These are phyloP conservation scores for Solanum hybrid DNA, from an alignment of 305 asterid species.

Conservation along the genomic window DNA sequence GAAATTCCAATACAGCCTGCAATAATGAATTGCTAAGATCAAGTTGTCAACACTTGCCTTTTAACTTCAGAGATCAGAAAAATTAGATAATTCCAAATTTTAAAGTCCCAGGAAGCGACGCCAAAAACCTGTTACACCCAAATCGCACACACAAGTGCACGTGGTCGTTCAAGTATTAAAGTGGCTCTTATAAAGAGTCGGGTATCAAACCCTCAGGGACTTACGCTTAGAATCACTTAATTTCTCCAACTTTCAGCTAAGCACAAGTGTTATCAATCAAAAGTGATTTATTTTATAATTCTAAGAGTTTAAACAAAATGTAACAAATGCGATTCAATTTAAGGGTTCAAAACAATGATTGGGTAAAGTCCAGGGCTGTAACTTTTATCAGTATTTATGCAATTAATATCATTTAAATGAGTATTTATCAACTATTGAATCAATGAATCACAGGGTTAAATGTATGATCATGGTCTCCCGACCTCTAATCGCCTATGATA, in stretches of 20 bases:
- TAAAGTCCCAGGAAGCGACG: not conserved
- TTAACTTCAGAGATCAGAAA: not conserved
- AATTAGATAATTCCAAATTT: not conserved
- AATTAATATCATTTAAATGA: not conserved
- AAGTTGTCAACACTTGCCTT: not conserved
- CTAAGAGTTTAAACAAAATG: not conserved
- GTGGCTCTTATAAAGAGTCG: not conserved
- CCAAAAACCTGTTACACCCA: not conserved
- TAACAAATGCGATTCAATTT: not conserved
- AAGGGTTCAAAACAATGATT: not conserved
- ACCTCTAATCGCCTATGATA: not conserved
- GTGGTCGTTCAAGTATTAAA: not conserved
- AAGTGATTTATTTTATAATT: not conserved
- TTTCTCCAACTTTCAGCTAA: not conserved
- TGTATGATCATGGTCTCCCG: not conserved
- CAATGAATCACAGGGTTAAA: not conserved
- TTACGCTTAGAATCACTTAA: not conserved
- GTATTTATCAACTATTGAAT: not conserved
- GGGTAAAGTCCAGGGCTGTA: not conserved
- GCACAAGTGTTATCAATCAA: not conserved
- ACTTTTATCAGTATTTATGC: not conserved
- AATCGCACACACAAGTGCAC: not conserved
- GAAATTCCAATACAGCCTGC: not conserved
- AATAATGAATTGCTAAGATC: not conserved
- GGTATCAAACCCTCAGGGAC: not conserved